These are phyloP conservation scores for Reutealis trisperma DNA, from an alignment of 345 rosid species.

Conservation along the genomic window DNA sequence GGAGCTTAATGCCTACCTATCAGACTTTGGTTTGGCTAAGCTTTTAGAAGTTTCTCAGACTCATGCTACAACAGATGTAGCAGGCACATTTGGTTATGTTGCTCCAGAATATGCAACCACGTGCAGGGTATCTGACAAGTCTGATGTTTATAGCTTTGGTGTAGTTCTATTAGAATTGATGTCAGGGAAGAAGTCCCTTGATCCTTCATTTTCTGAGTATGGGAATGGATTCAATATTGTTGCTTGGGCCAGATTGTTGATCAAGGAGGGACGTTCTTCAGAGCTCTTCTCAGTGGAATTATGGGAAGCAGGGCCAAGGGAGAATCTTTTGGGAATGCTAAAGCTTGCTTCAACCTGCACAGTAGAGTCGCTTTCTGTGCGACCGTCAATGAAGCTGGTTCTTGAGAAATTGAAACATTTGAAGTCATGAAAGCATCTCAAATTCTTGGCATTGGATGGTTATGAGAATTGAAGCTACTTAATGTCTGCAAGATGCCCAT, in stretches of 20 bases:
- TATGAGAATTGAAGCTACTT: slow-evolving; percentile 3
- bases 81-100: slow-evolving; percentile 92
- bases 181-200: slow-evolving; percentile 68
- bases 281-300: slow-evolving; percentile 51
- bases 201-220: slow-evolving; percentile 64
- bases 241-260: slow-evolving; percentile 59
- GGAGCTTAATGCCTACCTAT: slow-evolving; percentile 71
- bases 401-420: slow-evolving; percentile 57
- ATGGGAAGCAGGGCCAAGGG: slow-evolving; percentile 57
- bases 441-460: background rate
- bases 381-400: slow-evolving; percentile 62
- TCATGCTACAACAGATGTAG: slow-evolving; percentile 95
- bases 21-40: slow-evolving; percentile 90
- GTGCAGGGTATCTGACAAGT: slow-evolving; percentile 95
- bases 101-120: slow-evolving; percentile 99
- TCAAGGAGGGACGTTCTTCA: slow-evolving; percentile 48
- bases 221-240: slow-evolving; percentile 70
- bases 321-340: slow-evolving; percentile 46
- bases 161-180: slow-evolving; percentile 72
- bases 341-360: slow-evolving; percentile 60
- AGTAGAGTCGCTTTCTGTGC: slow-evolving; percentile 47
- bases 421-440: slow-evolving; percentile 32
- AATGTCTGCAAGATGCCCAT: slow-evolving; percentile 3
- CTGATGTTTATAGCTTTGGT: slow-evolving; percentile 94
- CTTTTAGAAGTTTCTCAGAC: slow-evolving; percentile 89